A percentile compares a stretch with the other conserved stretches of the same genome.
Evolutionary conservation across 768 basidiomycete species (phyloP).

Genomic region (Cystobasidium onofrii): DNA sequence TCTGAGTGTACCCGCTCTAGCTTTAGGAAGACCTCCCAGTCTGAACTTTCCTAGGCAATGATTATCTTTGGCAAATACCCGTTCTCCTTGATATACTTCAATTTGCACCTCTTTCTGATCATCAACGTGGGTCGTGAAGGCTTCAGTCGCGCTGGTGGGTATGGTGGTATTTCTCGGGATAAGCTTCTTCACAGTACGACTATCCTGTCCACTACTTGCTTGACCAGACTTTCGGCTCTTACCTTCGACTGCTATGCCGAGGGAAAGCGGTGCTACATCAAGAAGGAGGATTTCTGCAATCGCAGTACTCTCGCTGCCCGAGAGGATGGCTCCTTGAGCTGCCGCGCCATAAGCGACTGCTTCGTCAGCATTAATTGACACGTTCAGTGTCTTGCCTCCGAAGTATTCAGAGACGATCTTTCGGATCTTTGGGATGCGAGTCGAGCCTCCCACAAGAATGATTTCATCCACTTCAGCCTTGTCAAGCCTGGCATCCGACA

Average conservation of each 20-base stretch:
- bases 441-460: conserved; percentile 94
- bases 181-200: conserved; percentile 85
- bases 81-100: conserved; percentile 90
- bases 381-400: conserved; percentile 93
- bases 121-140: conserved; percentile 95
- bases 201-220: neutral
- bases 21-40: conserved; percentile 91
- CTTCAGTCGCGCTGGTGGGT: conserved; percentile 96
- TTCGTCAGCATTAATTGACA: conserved; percentile 98
- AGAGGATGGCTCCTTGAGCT: conserved; percentile 94
- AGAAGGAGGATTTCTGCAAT: conserved; percentile 91
- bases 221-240: conserved; percentile 49
- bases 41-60: conserved; percentile 98
- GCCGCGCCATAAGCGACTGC: conserved; percentile 98
- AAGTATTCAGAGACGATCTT: conserved; percentile 98
- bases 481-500: conserved; percentile 96
- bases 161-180: conserved; percentile 98
- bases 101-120: conserved; percentile 98
- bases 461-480: conserved; percentile 93
- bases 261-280: conserved; percentile 80
- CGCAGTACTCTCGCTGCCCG: conserved; percentile 94
- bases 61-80: conserved; percentile 97
- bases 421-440: conserved; percentile 93
- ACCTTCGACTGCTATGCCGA: conserved; percentile 95
- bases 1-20: conserved; percentile 93